Base-by-base conservation (phyloP, 2,329 filamentous ascomycete genomes). In the Penicillium sp. region DNA sequence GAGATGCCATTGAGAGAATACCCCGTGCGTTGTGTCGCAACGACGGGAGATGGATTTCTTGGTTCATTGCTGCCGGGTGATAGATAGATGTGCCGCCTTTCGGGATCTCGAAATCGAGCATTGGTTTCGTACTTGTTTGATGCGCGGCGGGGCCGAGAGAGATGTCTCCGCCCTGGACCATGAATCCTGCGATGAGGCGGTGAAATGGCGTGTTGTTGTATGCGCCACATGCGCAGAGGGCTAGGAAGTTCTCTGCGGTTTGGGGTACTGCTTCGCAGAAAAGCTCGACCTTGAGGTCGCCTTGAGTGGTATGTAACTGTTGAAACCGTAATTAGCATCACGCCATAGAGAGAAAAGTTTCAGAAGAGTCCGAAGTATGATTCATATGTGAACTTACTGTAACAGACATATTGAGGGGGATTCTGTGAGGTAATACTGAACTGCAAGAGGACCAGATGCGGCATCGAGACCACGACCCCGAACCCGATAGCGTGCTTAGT, bases 241-340 rank as follows among this genome's bases (percentile, higher is more conserved):
- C 86, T 59, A 88, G 81, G 74, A 88, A 88, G 75, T 88, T 88
- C 78, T 96, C 90, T 62, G 92, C 89, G 0, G 94, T 96, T 75
- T 93, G 93, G 62, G 94, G 94, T 33, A 96, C 91, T 67, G 90
- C 88, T 75, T 97, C 91, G 80, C 93, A 97, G 79, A 97, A 97
- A 65, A 99, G 82, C 76, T 97, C 94, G 68, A 97, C 85, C 79
- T 97, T 99, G 73, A 99, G 83, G 77, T 94, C 89, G 72, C 94
- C 94, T 53, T 89, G 84, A 50, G 87, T 90, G 50, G 94, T 99
- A 77, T 97, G 92, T 15, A 99, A 84, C 78, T 80, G 50, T 49
- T 42, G 13, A 35, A 50, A 21, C 15, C 0, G 10, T 35, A n/a
- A 25, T 50, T 19, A 50, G 41, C 21, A 42, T 50, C 25, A 53